Percentiles rank a stretch among this genome's conserved stretches.
Conservation (phyloP, 441 rosid genomes). For the Mallotus japonicus region DNA sequence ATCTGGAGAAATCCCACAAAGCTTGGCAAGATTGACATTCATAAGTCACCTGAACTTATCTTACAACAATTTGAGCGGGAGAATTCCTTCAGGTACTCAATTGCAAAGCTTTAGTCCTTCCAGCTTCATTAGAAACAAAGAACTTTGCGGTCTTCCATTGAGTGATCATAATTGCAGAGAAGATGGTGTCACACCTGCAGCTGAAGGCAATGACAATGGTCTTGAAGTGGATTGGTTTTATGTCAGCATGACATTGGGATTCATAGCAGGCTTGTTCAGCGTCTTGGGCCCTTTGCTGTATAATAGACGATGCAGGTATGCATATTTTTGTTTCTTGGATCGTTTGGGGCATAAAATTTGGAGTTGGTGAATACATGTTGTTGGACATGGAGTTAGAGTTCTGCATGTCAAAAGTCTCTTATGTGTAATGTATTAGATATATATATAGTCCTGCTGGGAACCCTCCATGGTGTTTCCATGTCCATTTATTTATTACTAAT, state of each 20-base stretch:
- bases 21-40: conserved; percentile 17
- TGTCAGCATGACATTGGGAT: conserved; percentile 14
- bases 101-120: conserved; percentile 20
- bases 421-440: too few relatives aligned
- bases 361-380: too few relatives aligned
- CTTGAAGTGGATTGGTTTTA: conserved; percentile 1
- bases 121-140: conserved; percentile 15
- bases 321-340: neutral
- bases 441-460: too few relatives aligned
- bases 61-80: too few relatives aligned
- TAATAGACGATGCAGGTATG: neutral
- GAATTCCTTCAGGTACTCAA: neutral
- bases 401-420: too few relatives aligned
- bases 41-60: conserved; percentile 16
- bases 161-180: neutral
- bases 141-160: conserved; percentile 32
- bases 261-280: conserved; percentile 19
- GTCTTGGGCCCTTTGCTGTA: neutral
- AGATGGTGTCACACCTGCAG: too few relatives aligned
- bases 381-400: too few relatives aligned
- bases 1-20: conserved; percentile 19
- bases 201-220: neutral
- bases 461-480: too few relatives aligned
- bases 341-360: neutral
- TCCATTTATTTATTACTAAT: too few relatives aligned